Base-by-base conservation (phyloP, 495 filamentous ascomycete species). In the Penicillium canescens region DNA sequence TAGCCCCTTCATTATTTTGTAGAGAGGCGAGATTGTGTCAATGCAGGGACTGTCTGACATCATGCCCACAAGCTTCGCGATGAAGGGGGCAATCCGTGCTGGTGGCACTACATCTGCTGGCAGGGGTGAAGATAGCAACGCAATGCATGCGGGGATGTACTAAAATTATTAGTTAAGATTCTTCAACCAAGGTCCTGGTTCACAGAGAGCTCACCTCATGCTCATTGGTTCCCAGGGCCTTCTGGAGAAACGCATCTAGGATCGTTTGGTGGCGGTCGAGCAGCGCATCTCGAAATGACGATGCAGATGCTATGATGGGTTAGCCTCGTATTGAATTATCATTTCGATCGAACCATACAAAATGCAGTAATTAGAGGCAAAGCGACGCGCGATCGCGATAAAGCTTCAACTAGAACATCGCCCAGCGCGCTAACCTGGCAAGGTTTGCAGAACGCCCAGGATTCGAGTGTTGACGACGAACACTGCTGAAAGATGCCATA, bases 371-470 rank as follows among this genome's bases (percentile, higher is more conserved):
- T 48, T 9, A 82, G 42, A 14, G 66, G 62, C 28, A 81, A 44
- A 13, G 72, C 68, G 24, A 69, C 67, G 2, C 64, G 65, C 33
- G 74, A 78, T 37, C 62, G 70, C 6, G 76, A 69, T 8, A 80
- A 57, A 7, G 71, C 68, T 39, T 82, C 77, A 13, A 81, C 60
- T 35, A 79, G 53, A 35, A 74, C 59, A 35, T 73, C 67, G 21
- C 62, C 73, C 12, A 83, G 46, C 24, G 66, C 43, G 2, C 65
- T 67, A 18, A 79, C 57, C 50, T 79, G 75, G 52, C 80, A 81
- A 26, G 67, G 70, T 53, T 81, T 81, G 39, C 63, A 69, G 14
- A 60, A 46, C 9, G 68, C 71, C 79, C 79, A 83, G 0, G 54
- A 57, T 4, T 54, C 54, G 3, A 81, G 46, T 6, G 46, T 48